Evolutionary conservation across 495 filamentous ascomycete species (phyloP), one percentile per base, ranked within the genome.

Genomic region (Cryomyces antarcticus): DNA sequence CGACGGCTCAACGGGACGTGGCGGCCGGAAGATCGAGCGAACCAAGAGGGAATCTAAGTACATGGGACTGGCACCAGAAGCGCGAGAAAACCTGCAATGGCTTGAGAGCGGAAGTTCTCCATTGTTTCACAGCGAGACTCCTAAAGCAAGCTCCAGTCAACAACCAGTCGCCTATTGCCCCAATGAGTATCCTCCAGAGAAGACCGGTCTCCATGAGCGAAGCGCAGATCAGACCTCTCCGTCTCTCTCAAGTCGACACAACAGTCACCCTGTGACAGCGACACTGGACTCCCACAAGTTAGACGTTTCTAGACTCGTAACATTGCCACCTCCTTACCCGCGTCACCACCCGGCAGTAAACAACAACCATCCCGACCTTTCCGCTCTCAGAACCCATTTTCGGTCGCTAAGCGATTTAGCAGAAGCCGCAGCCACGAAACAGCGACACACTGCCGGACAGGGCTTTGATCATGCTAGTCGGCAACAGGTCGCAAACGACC

Each of bases 311-410:
- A 70, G 89, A 3, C 68, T 97, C 1, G 78, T 97, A 1, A 97
- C 89, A 0, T 66, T 97, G 1, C 89, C 93, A 6, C 89, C 84
- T 5, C 82, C 89, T 2, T 96, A 87, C 56, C 89, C 89, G 2
- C 73, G 85, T 11, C 84, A 95, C 56, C 78, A 95, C 52, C 89
- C 89, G 9, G 89, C 89, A 5, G 81, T 95, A 39, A 93, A 92
- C 56, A 97, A 97, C 53, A 84, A 75, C 52, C 89, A 97, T 55
- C 89, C 89, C 0, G 78, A 89, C 43, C 70, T 97, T 6, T 70
- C 85, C 0, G 67, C 77, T 0, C 82, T 84, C 27, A 73, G 89
- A 31, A 76, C 68, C 6, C 63, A 75, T 0, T 80, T 94, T 12
- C 77, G 92, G 10, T 66, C 70, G 0, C 66, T 95, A 13, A 79